These are phyloP conservation scores for Leptomonas seymouri DNA, from an alignment of 208 protist genomes.

Conservation along the genomic window DNA sequence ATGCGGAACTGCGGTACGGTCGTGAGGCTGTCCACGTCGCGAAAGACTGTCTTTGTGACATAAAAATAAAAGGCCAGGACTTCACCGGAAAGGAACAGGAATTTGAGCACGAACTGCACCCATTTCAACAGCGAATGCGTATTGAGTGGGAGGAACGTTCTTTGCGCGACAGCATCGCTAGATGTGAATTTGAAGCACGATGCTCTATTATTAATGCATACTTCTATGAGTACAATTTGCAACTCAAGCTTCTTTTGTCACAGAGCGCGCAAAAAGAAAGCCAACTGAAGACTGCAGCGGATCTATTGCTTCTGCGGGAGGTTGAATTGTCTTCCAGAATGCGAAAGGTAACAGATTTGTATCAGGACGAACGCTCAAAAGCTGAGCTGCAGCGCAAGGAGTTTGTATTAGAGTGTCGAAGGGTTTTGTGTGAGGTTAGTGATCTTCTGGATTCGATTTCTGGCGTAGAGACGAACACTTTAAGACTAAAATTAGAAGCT, in stretches of 20 bases:
- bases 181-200: slow-evolving; percentile 9
- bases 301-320: slow-evolving; percentile 25
- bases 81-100: slow-evolving; percentile 4
- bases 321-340: slow-evolving; percentile 17
- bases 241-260: background rate
- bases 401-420: slow-evolving; percentile 17
- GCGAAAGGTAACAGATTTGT: slow-evolving; percentile 25
- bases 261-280: background rate
- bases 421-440: slow-evolving; percentile 4
- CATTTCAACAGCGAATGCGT: background rate
- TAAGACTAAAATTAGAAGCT: slow-evolving; percentile 9
- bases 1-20: slow-evolving; percentile 7
- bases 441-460: slow-evolving; percentile 20
- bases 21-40: background rate
- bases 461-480: background rate
- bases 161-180: background rate
- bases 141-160: slow-evolving; percentile 15
- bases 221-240: background rate
- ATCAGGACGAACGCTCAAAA: slow-evolving; percentile 1
- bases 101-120: background rate
- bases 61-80: background rate
- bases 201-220: slow-evolving; percentile 2
- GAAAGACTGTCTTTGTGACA: slow-evolving; percentile 1
- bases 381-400: slow-evolving; percentile 8
- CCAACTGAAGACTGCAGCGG: slow-evolving; percentile 7